Evolutionary conservation across 306 rosid genomes (phyloP).

Genomic region (Trifolium pratense): DNA sequence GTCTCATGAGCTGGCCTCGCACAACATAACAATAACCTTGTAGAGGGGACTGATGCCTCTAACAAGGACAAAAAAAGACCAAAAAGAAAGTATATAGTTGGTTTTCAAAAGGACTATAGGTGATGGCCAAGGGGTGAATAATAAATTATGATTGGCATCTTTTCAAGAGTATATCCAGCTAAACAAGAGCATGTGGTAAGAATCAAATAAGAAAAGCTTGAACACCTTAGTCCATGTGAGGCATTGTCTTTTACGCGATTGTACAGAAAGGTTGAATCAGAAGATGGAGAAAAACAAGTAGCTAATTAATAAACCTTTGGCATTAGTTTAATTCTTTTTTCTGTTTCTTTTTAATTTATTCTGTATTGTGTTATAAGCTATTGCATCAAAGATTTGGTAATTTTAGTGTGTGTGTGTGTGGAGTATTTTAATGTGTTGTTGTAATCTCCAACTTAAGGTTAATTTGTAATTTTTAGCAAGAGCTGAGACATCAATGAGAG

Average conservation of each 20-base stretch:
- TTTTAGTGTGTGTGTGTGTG: constrained; percentile 31
- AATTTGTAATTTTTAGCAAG: constrained; percentile 46
- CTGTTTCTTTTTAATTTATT: not conserved
- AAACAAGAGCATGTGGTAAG: constrained; percentile 20
- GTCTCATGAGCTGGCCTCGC: constrained; percentile 41
- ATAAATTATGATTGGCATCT: constrained; percentile 22
- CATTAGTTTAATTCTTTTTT: constrained; percentile 1
- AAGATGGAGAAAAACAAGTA: constrained; percentile 41
- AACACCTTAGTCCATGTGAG: constrained; percentile 30
- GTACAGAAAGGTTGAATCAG: constrained; percentile 35
- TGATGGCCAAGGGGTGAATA: constrained; percentile 18
- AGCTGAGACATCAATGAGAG: constrained; percentile 20
- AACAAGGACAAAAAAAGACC: constrained; percentile 13
- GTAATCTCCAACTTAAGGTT: constrained; percentile 38
- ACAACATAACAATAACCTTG: constrained; percentile 7
- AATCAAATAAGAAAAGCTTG: constrained; percentile 3
- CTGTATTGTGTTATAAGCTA: constrained; percentile 29
- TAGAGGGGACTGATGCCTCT: constrained; percentile 18
- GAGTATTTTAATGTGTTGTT: constrained; percentile 35
- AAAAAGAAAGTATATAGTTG: constrained; percentile 9
- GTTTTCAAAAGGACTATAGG: constrained; percentile 15
- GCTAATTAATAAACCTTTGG: constrained; percentile 30
- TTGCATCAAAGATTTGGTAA: constrained; percentile 32
- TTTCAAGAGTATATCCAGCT: constrained; percentile 24
- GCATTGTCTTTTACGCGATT: constrained; percentile 29